These are phyloP conservation scores for Pythium aristosporum DNA, from an alignment of 352 stramenopile genomes.

Conservation along the genomic window DNA sequence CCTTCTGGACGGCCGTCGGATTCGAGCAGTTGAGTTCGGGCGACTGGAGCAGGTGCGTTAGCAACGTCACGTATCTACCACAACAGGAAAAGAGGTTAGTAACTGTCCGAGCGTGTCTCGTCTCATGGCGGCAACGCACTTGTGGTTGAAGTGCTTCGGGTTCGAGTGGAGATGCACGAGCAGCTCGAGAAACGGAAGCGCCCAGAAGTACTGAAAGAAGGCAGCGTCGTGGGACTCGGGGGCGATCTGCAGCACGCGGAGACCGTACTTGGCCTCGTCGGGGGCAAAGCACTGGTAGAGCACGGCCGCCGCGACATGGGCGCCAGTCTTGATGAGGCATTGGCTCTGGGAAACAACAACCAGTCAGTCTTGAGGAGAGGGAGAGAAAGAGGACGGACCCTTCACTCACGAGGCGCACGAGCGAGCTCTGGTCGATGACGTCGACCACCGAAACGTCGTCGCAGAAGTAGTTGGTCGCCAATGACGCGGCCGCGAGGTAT, in stretches of 20 bases:
- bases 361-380: neutral
- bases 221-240: constrained; percentile 66
- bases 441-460: constrained; percentile 69
- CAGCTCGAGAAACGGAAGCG: constrained; percentile 80
- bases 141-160: constrained; percentile 66
- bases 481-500: constrained; percentile 71
- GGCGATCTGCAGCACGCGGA: constrained; percentile 73
- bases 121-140: constrained; percentile 28
- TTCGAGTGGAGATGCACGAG: constrained; percentile 77
- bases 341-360: constrained; percentile 46
- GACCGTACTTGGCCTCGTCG: constrained; percentile 80
- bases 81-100: constrained; percentile 7
- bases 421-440: constrained; percentile 81
- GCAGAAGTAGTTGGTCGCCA: constrained; percentile 83
- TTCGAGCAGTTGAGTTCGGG: constrained; percentile 83
- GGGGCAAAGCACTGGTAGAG: constrained; percentile 81
- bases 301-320: constrained; percentile 77
- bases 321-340: constrained; percentile 81
- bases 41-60: constrained; percentile 82
- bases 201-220: constrained; percentile 89
- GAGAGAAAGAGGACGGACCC: neutral
- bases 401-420: constrained; percentile 69
- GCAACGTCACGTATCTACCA: constrained; percentile 57
- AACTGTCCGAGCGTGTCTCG: neutral
- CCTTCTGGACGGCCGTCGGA: constrained; percentile 55